Conservation (phyloP, 1,284 basidiomycete genomes). For the Chiua sp. region DNA sequence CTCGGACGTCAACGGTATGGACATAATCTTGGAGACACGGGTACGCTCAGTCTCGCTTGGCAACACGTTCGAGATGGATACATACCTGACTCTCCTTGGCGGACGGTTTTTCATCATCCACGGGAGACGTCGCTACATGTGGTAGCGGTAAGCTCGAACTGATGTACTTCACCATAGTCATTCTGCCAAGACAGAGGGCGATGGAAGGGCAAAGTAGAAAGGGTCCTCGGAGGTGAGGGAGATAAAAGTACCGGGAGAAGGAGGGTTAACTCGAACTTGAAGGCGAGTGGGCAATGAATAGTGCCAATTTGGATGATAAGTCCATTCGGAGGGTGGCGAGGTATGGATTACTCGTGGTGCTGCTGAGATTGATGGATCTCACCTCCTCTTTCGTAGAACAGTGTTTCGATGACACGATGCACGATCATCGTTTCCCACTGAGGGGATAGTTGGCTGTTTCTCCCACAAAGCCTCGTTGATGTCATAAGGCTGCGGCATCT, state of each 20-base stretch:
- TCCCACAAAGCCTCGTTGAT: constrained; percentile 25
- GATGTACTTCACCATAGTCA: constrained; percentile 6
- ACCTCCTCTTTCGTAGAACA: constrained; percentile 4
- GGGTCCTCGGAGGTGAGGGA: neutral
- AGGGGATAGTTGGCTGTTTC: neutral
- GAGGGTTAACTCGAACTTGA: neutral
- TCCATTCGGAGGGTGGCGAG: constrained; percentile 1
- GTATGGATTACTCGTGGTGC: constrained; percentile 3
- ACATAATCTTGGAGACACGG: constrained; percentile 6
- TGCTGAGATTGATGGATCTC: constrained; percentile 17
- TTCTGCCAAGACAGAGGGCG: neutral
- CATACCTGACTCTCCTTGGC: constrained; percentile 20
- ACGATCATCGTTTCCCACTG: neutral
- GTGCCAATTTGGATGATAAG: constrained; percentile 12
- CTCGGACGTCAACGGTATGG: constrained; percentile 11
- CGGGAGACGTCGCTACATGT: neutral
- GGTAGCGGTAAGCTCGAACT: too few relatives aligned
- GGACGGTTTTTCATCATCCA: constrained; percentile 2
- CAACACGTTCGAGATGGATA: neutral
- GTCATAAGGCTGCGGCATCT: constrained; percentile 14
- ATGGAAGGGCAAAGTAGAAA: neutral
- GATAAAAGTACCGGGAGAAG: neutral
- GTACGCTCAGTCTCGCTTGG: constrained; percentile 8
- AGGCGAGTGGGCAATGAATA: constrained; percentile 1
- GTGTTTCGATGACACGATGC: neutral